Conservation (phyloP, 257 asterid genomes). For the Solanum bulbocastanum region DNA sequence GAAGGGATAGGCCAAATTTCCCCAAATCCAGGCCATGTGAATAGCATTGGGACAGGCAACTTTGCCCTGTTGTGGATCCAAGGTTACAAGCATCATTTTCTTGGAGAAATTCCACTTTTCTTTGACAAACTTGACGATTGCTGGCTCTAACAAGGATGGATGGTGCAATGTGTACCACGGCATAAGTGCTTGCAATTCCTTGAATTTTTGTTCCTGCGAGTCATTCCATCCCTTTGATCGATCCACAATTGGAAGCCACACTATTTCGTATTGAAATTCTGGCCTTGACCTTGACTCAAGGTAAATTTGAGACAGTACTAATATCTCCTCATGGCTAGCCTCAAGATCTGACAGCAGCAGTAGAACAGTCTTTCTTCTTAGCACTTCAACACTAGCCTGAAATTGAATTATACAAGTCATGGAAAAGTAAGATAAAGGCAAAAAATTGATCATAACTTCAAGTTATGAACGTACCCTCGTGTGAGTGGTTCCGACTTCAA, state of each 20-base stretch:
- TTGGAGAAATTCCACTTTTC: conserved; percentile 54
- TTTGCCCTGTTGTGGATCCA: conserved; percentile 64
- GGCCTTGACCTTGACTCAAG: conserved; percentile 25
- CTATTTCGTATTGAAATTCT: conserved; percentile 53
- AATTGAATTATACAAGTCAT: conserved; percentile 27
- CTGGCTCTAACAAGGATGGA: conserved; percentile 55
- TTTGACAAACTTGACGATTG: conserved; percentile 48
- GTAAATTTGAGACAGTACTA: conserved; percentile 32
- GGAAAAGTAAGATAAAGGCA: not conserved
- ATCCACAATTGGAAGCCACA: conserved; percentile 68
- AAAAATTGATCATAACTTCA: not conserved
- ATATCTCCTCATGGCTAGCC: conserved; percentile 47
- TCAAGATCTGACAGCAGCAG: conserved; percentile 64
- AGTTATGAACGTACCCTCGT: conserved; percentile 28
- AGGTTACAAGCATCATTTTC: conserved; percentile 61
- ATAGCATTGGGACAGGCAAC: conserved; percentile 47
- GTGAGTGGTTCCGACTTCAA: conserved; percentile 35
- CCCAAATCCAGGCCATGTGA: conserved; percentile 85
- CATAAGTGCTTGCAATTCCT: conserved; percentile 43
- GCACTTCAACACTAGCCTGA: conserved; percentile 22
- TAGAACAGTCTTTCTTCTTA: conserved; percentile 56
- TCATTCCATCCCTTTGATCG: conserved; percentile 22
- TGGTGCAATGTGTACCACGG: conserved; percentile 72
- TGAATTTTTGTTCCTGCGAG: conserved; percentile 22
- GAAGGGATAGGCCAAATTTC: conserved; percentile 66